A percentile compares a stretch with the other conserved stretches of the same genome.
phyloP scores from a whole-genome alignment of 2,329 filamentous ascomycete genomes.

The Botrytis deweyae region DNA sequence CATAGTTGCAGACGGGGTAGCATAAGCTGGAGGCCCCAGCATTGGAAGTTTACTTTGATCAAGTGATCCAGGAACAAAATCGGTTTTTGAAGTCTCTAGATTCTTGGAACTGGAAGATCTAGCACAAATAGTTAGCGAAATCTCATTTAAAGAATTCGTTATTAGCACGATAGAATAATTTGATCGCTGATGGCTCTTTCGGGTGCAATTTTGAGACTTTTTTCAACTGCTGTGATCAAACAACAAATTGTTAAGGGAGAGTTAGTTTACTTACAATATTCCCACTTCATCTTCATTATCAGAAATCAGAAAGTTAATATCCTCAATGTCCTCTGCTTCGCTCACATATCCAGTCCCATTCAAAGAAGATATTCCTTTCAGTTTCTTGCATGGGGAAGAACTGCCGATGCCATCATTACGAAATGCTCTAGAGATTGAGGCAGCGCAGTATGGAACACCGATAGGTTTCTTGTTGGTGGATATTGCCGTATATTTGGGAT shows the following conservation, averaged over 20 bases:
- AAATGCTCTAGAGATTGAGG: conserved; percentile 35
- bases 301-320: conserved; percentile 43
- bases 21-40: conserved; percentile 65
- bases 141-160: background rate
- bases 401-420: conserved; percentile 18
- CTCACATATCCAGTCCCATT: conserved; percentile 20
- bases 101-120: conserved; percentile 13
- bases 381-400: conserved; percentile 2
- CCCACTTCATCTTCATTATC: conserved; percentile 36
- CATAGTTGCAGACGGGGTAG: conserved; percentile 59
- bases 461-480: conserved; percentile 29
- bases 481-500: conserved; percentile 32
- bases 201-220: background rate
- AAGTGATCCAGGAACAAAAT: conserved; percentile 68
- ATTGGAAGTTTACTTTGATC: conserved; percentile 61
- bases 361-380: conserved; percentile 14
- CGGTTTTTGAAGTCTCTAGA: conserved; percentile 41
- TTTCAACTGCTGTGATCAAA: background rate
- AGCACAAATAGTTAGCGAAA: conserved; percentile 2
- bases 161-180: background rate
- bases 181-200: background rate
- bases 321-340: conserved; percentile 38
- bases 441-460: conserved; percentile 36
- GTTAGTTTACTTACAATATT: conserved; percentile 24
- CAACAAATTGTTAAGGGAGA: background rate